Evolutionary conservation across 2,329 filamentous ascomycete species (phyloP), one percentile per base, ranked within the genome.

Genomic region (Epichloe uncinata): DNA sequence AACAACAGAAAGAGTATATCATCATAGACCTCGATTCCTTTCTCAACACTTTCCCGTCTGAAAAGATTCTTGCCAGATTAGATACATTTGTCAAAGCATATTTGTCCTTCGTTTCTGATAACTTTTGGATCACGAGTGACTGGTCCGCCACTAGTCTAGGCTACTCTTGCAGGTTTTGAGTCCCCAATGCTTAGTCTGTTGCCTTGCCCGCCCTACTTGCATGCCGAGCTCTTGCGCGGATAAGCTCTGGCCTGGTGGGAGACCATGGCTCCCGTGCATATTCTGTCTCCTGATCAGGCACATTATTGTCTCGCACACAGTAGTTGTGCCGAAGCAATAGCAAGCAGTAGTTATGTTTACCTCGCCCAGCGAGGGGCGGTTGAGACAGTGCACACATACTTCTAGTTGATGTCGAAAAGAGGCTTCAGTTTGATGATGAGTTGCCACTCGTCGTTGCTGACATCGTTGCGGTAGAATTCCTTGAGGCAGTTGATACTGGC

Each of bases 351-450:
- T 30, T 30, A 7, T 30, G 26, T 30, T 30, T 30, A 30, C 7
- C 26, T 30, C 40, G 26, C 9, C 33, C 6, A 18, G 9, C 11
- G 30, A 22, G 18, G 35, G 20, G 15, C 35, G 7, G n/a, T 16
- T 26, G 35, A 26, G n/a, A 18, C 46, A 26, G 30, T 35, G 12
- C 15, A 44, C 16, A 34, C 72, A 13, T 7, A 26, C 22, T 26
- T 48, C 40, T 77, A 89, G 60, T 75, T 75, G 67, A 96, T 85
- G 69, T 97, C 93, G 65, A 97, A 96, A 58, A 95, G 65, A 40
- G 87, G 82, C 80, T 98, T 98, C 64, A 98, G 73, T 77, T 95
- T 95, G 69, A 91, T 87, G 63, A 98, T 88, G 56, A 98, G 74
- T 62, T 80, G 75, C 93, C 93, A 98, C 71, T 98, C 93, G 11